Evolutionary conservation across 2,329 filamentous ascomycete genomes (phyloP).

Genomic region (Exophiala xenobiotica): DNA sequence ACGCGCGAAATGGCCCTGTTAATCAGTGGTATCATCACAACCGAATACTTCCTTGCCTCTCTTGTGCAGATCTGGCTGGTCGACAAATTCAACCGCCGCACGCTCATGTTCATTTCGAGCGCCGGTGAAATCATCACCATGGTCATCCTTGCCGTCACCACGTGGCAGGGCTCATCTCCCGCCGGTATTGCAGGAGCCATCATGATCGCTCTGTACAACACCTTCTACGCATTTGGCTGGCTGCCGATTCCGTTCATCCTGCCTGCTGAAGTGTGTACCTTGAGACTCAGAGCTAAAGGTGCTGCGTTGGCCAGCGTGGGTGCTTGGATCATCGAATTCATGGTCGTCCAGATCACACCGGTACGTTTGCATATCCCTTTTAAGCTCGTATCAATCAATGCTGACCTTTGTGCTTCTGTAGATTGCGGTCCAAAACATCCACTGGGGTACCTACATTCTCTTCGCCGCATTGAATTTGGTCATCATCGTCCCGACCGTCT

Average conservation of each 20-base stretch:
- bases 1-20: neutral
- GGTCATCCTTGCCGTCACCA: neutral
- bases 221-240: conserved; percentile 61
- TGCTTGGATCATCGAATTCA: conserved; percentile 64
- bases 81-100: neutral
- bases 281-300: conserved; percentile 38
- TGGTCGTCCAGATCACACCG: conserved; percentile 63
- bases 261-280: conserved; percentile 46
- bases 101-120: neutral
- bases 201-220: conserved; percentile 40
- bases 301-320: conserved; percentile 41
- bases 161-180: neutral
- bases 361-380: conserved; percentile 50
- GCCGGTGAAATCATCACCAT: neutral
- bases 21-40: neutral
- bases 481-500: neutral
- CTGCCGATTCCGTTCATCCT: conserved; percentile 51
- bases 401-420: conserved; percentile 39
- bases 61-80: neutral
- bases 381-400: conserved; percentile 27
- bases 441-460: conserved; percentile 38
- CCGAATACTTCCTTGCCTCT: neutral
- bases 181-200: neutral
- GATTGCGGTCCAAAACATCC: conserved; percentile 40
- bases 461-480: conserved; percentile 39